Conservation (phyloP, 1,284 basidiomycete species). For the Boletellus sp. region DNA sequence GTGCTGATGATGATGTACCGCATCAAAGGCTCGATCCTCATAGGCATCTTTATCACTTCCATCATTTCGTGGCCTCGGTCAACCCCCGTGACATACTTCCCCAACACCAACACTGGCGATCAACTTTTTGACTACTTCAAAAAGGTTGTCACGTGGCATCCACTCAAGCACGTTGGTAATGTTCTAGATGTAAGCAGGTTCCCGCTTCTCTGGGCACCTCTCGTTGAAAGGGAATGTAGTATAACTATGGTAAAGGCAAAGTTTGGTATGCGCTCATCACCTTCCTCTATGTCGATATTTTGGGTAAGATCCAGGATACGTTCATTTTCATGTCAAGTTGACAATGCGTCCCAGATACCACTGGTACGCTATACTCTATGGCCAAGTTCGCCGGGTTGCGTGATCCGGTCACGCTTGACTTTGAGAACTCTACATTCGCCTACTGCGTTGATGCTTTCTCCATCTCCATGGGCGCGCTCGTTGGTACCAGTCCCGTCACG, state of each 20-base stretch:
- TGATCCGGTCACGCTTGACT: conserved; percentile 82
- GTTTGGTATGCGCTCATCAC: conserved; percentile 88
- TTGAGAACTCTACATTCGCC: conserved; percentile 82
- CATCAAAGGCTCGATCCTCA: conserved; percentile 79
- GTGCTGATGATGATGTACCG: conserved; percentile 82
- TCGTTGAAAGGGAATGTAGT: conserved; percentile 33
- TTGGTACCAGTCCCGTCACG: conserved; percentile 86
- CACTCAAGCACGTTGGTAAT: conserved; percentile 58
- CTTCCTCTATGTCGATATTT: conserved; percentile 88
- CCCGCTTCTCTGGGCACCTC: neutral
- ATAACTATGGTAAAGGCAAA: conserved; percentile 60
- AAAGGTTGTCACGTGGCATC: conserved; percentile 77
- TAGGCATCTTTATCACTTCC: conserved; percentile 83
- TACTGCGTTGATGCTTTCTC: conserved; percentile 83
- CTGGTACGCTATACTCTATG: conserved; percentile 87
- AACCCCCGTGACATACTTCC: conserved; percentile 81
- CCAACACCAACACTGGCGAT: conserved; percentile 68
- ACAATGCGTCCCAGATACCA: conserved; percentile 37
- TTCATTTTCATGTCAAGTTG: neutral
- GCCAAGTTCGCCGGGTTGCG: conserved; percentile 88
- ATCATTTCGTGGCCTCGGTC: conserved; percentile 86
- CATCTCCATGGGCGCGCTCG: conserved; percentile 78
- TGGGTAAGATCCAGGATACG: conserved; percentile 43
- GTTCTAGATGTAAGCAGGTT: conserved; percentile 56
- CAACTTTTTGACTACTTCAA: conserved; percentile 84